Evolutionary conservation across 768 basidiomycete genomes (phyloP).

Genomic region (Suillus decipiens): DNA sequence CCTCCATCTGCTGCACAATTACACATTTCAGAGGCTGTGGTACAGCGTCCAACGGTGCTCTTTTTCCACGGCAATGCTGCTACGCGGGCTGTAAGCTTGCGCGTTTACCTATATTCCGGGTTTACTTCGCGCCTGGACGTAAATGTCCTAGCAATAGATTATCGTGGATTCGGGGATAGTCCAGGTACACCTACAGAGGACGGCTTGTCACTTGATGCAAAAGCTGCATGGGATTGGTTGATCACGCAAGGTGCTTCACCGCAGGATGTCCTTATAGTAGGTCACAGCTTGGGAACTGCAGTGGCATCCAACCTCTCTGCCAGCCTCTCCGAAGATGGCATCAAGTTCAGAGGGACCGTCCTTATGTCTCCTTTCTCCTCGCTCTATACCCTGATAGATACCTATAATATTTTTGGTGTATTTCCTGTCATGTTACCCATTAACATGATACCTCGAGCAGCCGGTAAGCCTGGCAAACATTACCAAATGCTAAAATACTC

Average conservation of each 20-base stretch:
- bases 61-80: slow-evolving; percentile 92
- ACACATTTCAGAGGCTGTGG: slow-evolving; percentile 56
- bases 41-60: slow-evolving; percentile 71
- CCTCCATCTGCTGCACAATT: slow-evolving; percentile 37
- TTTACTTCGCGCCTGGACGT: slow-evolving; percentile 65
- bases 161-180: slow-evolving; percentile 91
- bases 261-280: slow-evolving; percentile 69
- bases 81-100: slow-evolving; percentile 66
- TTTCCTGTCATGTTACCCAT: slow-evolving; percentile 76
- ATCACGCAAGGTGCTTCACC: slow-evolving; percentile 54
- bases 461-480: slow-evolving; percentile 48
- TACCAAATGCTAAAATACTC: background rate
- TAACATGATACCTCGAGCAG: slow-evolving; percentile 57
- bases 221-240: slow-evolving; percentile 82
- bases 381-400: slow-evolving; percentile 59
- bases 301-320: slow-evolving; percentile 57
- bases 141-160: slow-evolving; percentile 87
- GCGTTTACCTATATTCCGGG: slow-evolving; percentile 68
- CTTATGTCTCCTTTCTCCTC: slow-evolving; percentile 61
- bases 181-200: slow-evolving; percentile 73
- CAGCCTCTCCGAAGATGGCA: slow-evolving; percentile 46
- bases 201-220: slow-evolving; percentile 73
- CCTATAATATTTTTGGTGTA: slow-evolving; percentile 64
- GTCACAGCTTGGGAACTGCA: slow-evolving; percentile 89
- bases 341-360: slow-evolving; percentile 48